Conservation (phyloP, 208 protist species). For the Leishmania amazonensis region DNA sequence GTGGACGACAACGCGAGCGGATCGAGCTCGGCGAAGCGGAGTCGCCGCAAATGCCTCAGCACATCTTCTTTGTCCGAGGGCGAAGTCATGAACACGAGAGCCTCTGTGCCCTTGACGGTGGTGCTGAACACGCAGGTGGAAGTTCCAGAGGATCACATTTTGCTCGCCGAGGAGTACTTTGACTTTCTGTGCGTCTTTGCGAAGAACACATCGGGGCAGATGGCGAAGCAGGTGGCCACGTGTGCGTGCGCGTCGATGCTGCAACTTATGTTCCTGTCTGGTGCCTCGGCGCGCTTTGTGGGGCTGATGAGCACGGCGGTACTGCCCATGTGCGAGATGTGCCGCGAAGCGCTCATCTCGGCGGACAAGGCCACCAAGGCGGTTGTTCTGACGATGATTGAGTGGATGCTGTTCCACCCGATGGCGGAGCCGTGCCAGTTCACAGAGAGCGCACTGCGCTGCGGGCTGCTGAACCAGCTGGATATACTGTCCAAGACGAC, state of each 20-base stretch:
- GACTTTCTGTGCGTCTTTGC: slow-evolving; percentile 65
- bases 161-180: slow-evolving; percentile 78
- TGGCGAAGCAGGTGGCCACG: slow-evolving; percentile 81
- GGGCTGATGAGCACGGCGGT: slow-evolving; percentile 54
- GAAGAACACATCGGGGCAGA: slow-evolving; percentile 61
- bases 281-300: slow-evolving; percentile 43
- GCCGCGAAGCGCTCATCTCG: slow-evolving; percentile 65
- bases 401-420: slow-evolving; percentile 75
- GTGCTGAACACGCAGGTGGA: slow-evolving; percentile 46
- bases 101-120: slow-evolving; percentile 8
- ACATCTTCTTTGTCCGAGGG: neutral
- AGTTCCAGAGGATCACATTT: slow-evolving; percentile 47
- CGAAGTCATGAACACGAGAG: neutral
- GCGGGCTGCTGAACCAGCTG: slow-evolving; percentile 64
- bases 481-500: slow-evolving; percentile 46
- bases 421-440: slow-evolving; percentile 56
- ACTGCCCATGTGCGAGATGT: slow-evolving; percentile 83
- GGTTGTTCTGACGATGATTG: slow-evolving; percentile 82
- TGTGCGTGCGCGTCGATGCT: slow-evolving; percentile 82
- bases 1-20: neutral
- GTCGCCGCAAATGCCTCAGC: slow-evolving; percentile 4
- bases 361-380: slow-evolving; percentile 82
- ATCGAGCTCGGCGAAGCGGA: slow-evolving; percentile 1
- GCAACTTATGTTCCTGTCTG: slow-evolving; percentile 65
- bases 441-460: slow-evolving; percentile 53